phyloP scores from a whole-genome alignment of 495 filamentous ascomycete species.

The Entonaema liquescens region DNA sequence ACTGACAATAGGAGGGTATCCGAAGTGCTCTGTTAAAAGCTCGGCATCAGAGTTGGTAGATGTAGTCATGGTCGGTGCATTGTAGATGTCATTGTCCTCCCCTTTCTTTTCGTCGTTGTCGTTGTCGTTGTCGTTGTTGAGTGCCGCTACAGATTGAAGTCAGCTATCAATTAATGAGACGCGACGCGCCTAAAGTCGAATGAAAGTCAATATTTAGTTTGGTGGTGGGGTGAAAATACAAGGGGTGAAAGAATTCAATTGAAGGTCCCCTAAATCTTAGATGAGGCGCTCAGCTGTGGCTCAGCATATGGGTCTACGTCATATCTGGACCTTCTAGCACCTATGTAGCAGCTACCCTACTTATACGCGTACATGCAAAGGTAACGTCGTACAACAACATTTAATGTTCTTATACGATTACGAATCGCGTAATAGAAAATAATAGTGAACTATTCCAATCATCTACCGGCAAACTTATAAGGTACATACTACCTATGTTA shows the following conservation, averaged over 20 bases:
- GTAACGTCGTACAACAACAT: background rate
- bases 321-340: conserved; percentile 6
- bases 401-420: background rate
- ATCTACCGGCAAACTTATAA: background rate
- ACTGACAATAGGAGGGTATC: conserved; percentile 89
- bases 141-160: background rate
- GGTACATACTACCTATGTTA: background rate
- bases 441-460: background rate
- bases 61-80: conserved; percentile 55
- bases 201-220: conserved; percentile 46
- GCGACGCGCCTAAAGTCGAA: conserved; percentile 39
- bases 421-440: conserved; percentile 15
- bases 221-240: conserved; percentile 29
- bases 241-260: conserved; percentile 9
- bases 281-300: conserved; percentile 27
- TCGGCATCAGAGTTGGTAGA: conserved; percentile 65
- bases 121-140: conserved; percentile 1
- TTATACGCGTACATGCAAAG: background rate
- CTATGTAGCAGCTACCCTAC: conserved; percentile 1
- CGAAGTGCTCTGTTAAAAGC: conserved; percentile 94
- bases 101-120: background rate
- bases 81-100: conserved; percentile 22
- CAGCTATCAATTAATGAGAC: conserved; percentile 19
- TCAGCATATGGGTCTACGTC: conserved; percentile 10
- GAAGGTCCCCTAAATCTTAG: background rate